These are phyloP conservation scores for Cardamine resedifolia DNA, from an alignment of 345 rosid species.

Conservation along the genomic window DNA sequence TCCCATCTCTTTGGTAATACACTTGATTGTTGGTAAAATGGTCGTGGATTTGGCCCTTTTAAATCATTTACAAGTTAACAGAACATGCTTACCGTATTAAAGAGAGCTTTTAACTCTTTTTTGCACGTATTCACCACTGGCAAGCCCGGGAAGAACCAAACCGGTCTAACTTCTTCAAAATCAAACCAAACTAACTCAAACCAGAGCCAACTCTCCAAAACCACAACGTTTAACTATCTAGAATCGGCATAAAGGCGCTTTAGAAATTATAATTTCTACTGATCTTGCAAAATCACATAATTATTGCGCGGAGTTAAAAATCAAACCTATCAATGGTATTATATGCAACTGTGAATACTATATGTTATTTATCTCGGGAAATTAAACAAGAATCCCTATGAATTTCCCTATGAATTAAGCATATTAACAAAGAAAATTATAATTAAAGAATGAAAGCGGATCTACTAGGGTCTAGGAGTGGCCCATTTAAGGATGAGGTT, in stretches of 20 bases:
- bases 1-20: background rate
- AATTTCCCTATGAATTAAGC: no score
- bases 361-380: background rate
- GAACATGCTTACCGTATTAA: background rate
- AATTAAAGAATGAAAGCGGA: background rate
- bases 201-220: no score
- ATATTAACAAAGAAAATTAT: background rate
- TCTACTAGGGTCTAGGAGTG: constrained; percentile 27
- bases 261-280: no score
- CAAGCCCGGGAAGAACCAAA: no score
- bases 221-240: no score
- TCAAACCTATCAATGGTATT: background rate
- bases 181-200: no score
- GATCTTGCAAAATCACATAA: no score
- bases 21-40: background rate
- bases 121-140: background rate
- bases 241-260: no score
- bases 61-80: background rate
- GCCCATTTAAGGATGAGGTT: constrained; percentile 46
- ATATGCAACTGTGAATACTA: background rate
- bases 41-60: background rate
- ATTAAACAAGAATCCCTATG: background rate
- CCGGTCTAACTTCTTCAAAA: no score
- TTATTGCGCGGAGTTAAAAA: no score
- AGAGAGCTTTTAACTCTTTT: background rate